Conservation (phyloP, 805 yeast genomes). For the Ogataea sp. region DNA sequence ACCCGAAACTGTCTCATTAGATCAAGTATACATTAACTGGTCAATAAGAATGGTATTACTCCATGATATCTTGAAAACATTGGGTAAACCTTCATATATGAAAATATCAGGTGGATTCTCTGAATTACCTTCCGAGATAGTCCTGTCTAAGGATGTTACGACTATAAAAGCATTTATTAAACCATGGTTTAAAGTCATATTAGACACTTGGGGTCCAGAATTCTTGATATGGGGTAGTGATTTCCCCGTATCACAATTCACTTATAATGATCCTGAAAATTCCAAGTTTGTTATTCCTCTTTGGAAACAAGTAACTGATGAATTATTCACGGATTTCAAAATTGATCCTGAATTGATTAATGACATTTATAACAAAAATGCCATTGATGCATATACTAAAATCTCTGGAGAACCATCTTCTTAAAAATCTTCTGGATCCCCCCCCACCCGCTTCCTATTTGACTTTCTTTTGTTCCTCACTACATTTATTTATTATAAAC, state of each 20-base stretch:
- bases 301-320: conserved; percentile 1
- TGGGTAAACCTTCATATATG: conserved; percentile 19
- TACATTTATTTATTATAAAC: too few species aligned
- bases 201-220: conserved; percentile 23
- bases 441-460: too few species aligned
- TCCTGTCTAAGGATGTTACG: conserved; percentile 6
- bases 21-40: conserved; percentile 15
- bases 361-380: not conserved
- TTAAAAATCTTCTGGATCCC: too few species aligned
- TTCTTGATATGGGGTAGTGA: conserved; percentile 34
- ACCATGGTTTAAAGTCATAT: conserved; percentile 26
- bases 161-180: not conserved
- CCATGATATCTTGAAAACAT: conserved; percentile 3
- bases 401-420: too few species aligned
- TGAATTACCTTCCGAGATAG: conserved; percentile 21
- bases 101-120: conserved; percentile 36
- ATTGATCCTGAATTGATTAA: not conserved
- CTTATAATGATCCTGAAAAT: not conserved
- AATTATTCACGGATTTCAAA: not conserved
- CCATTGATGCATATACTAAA: conserved; percentile 1
- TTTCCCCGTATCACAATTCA: conserved; percentile 30
- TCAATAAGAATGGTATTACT: conserved; percentile 13
- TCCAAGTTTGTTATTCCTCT: conserved; percentile 1
- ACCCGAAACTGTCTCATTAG: conserved; percentile 2
- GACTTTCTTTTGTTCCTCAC: too few species aligned